Evolutionary conservation across 2,329 filamentous ascomycete species (phyloP), one percentile per base, ranked within the genome.

Genomic region (Ceratocystis smalleyi): DNA sequence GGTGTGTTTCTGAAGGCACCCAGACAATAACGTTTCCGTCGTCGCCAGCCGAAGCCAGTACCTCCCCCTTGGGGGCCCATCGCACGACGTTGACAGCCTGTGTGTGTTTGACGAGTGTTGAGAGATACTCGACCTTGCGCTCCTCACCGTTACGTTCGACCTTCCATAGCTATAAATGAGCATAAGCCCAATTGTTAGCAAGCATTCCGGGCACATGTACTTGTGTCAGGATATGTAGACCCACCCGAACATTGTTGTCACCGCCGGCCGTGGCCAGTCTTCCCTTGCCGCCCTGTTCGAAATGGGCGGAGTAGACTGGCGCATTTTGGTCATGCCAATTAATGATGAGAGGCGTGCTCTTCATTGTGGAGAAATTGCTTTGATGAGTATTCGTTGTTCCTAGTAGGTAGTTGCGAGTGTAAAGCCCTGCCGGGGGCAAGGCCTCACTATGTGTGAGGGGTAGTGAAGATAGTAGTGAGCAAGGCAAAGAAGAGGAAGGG

Each of bases 251-350:
- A 77, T 96, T 92, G 74, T 95, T 95, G 76, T 99, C 94, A 73
- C 94, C 94, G 71, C 92, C 94, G 68, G 87, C 92, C 8, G 94
- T 99, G 66, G 94, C 94, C 68, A 99, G 78, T 71, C 94, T 85
- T 63, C 91, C 91, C 75, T 94, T 96, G 68, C 90, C 91, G 72
- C 89, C 82, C 59, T 89, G 89, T 74, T 99, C 92, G 74, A 97
- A 99, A 75, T 97, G 92, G 70, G 91, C 90, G 54, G 92, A 96
- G 78, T 97, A 99, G 74, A 99, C 91, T 66, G 94, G 94, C 71
- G 89, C 85, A 77, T 95, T 96, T 73, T 96, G 89, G 75, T 96
- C 89, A 77, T 99, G 95, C 94, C 94, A 99, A 79, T 95, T 90
- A 77, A 99, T 92, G 73, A 97, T 92, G 70, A 99, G 82, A 70